Evolutionary conservation across 257 asterid genomes (phyloP).

Genomic region (Mitragyna speciosa): DNA sequence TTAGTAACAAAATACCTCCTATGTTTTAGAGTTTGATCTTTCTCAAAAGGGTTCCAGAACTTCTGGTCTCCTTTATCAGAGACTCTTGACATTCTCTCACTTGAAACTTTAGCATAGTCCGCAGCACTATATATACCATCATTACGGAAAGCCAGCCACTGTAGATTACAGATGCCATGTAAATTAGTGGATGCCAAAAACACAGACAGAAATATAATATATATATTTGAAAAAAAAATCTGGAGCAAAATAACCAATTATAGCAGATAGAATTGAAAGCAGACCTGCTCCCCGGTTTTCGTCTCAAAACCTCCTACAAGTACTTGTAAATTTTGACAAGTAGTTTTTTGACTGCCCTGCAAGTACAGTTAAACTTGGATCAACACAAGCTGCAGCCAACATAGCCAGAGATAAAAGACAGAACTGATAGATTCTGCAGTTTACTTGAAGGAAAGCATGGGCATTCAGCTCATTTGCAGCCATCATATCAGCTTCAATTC

Average conservation of each 20-base stretch:
- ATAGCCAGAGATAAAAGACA: not conserved
- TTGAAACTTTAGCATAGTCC: constrained; percentile 68
- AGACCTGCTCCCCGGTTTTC: constrained; percentile 91
- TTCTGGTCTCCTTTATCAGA: constrained; percentile 46
- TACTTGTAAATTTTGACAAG: constrained; percentile 62
- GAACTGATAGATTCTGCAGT: not conserved
- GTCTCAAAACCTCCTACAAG: constrained; percentile 97
- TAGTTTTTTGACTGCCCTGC: constrained; percentile 54
- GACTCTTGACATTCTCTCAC: constrained; percentile 64
- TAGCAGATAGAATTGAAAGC: constrained; percentile 5
- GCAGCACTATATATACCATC: constrained; percentile 89
- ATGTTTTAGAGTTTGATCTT: constrained; percentile 60
- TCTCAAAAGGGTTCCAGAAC: constrained; percentile 81
- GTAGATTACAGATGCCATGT: constrained; percentile 20
- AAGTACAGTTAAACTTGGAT: constrained; percentile 19
- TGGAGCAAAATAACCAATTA: constrained; percentile 6
- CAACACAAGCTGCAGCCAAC: not conserved
- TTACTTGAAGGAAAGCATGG: constrained; percentile 73
- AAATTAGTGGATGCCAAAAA: not conserved
- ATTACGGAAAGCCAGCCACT: constrained; percentile 97
- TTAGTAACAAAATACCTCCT: constrained; percentile 63
- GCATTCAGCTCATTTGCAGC: constrained; percentile 93
- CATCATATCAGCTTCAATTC: constrained; percentile 81
- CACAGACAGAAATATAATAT: not conserved
- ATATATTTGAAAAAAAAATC: no score